These are phyloP conservation scores for Fraxinus quadrangulata DNA, from an alignment of 257 asterid genomes.

Conservation along the genomic window DNA sequence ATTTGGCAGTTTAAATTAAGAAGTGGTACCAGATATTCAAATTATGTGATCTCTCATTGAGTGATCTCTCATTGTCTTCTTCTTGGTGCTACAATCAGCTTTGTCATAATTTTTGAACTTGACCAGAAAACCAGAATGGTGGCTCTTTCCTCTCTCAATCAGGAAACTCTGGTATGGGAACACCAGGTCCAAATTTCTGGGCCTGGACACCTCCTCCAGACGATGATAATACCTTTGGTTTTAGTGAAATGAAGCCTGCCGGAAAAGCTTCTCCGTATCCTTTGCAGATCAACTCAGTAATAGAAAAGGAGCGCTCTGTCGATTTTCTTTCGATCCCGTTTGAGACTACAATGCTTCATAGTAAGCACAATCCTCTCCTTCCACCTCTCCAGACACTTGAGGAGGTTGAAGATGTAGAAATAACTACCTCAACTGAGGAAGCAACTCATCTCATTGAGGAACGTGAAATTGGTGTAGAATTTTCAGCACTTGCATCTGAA, in stretches of 20 bases:
- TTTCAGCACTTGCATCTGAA: constrained; percentile 76
- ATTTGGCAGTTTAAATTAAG: background rate
- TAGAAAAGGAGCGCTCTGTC: constrained; percentile 60
- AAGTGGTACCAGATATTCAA: background rate
- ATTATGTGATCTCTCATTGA: background rate
- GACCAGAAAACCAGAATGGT: constrained; percentile 46
- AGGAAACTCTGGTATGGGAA: constrained; percentile 36
- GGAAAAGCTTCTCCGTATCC: constrained; percentile 45
- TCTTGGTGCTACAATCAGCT: background rate
- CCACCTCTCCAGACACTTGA: constrained; percentile 78
- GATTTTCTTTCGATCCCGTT: constrained; percentile 69
- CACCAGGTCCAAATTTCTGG: constrained; percentile 98
- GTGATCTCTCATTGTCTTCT: constrained; percentile 1
- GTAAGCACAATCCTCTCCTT: constrained; percentile 35
- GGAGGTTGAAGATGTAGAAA: constrained; percentile 48
- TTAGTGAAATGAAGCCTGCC: constrained; percentile 36
- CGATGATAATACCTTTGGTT: constrained; percentile 26
- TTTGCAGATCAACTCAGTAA: constrained; percentile 46
- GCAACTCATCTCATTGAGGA: constrained; percentile 63
- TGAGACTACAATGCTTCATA: constrained; percentile 57
- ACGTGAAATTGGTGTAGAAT: constrained; percentile 58
- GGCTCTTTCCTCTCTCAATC: constrained; percentile 39
- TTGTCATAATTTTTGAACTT: constrained; percentile 26
- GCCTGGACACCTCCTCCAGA: constrained; percentile 82
- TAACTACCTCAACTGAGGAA: constrained; percentile 35